Base-by-base conservation (phyloP, 176 grass and related monocot genomes). In the Cocos nucifera region DNA sequence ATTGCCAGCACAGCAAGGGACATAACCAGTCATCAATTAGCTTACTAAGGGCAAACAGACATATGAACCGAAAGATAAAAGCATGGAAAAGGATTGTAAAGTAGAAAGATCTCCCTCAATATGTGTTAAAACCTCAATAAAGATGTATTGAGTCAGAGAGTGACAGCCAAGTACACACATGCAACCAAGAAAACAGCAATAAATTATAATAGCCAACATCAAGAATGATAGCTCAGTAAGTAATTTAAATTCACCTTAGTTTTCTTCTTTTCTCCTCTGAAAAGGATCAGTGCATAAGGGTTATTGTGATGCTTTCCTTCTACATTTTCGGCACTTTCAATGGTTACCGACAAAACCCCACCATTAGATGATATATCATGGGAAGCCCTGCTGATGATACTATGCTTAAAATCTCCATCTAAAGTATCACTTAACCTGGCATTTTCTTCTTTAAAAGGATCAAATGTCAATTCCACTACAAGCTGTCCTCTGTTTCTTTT, bases 241-340 rank as follows among this genome's bases (percentile, higher is more conserved):
- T 14, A 14, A 14, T 44, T 14, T 44, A 44, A 44, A 48, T 28
- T 68, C 66, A 91, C 92, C 87, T 97, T 91, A 1, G 92, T 97
- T 66, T 80, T 79, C 87, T 74, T 91, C 51, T 63, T 82, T 53
- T 97, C 87, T 50, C 84, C 92, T 68, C 81, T 91, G 24, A 91
- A 88, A 72, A 83, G 18, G 52, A 97, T 66, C 32, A 77, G 59
- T 2, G 71, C 92, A 68, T 88, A 97, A 2, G 92, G 87, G 70
- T 97, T 90, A 19, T 72, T 97, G 32, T 97, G 84, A 20, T 61
- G 73, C 72, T 88, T 97, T 67, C 92, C 92, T 84, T 97, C 92
- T 0, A 97, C 81, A 54, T 88, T 80, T 61, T 91, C 76, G 70
- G 87, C 92, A 30, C 77, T 72, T 59, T 97, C 92, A 28, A 97